phyloP scores from a whole-genome alignment of 345 rosid genomes.

The Camelina neglecta region DNA sequence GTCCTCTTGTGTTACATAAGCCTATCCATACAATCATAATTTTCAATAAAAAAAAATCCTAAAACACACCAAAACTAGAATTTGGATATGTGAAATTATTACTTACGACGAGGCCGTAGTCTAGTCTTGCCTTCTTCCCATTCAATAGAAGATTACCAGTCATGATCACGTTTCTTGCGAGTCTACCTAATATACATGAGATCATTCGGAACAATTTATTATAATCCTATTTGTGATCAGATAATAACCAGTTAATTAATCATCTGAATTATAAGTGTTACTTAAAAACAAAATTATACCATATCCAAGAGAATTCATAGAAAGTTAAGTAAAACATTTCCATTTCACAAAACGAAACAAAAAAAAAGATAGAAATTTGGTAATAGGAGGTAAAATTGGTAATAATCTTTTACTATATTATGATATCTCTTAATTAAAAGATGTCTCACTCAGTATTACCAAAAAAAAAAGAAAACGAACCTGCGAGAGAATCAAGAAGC shows the following conservation, averaged over 20 bases:
- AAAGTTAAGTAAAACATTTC: neutral
- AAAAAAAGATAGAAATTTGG: neutral
- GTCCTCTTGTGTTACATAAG: slow-evolving; percentile 83
- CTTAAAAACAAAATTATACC: neutral
- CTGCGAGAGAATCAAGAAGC: slow-evolving; percentile 89
- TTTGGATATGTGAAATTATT: neutral
- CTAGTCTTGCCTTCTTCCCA: slow-evolving; percentile 81
- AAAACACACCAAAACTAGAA: neutral
- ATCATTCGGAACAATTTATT: slow-evolving; percentile 1
- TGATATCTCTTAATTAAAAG: neutral
- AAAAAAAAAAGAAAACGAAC: slow-evolving; percentile 40
- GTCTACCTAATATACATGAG: slow-evolving; percentile 70
- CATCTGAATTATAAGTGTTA: neutral
- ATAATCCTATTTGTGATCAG: neutral
- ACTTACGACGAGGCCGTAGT: slow-evolving; percentile 75
- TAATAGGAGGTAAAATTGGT: neutral
- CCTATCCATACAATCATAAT: slow-evolving; percentile 21
- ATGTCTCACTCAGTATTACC: slow-evolving; percentile 1
- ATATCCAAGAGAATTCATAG: neutral
- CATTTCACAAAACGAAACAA: slow-evolving; percentile 6
- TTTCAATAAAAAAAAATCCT: neutral
- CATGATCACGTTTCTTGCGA: slow-evolving; percentile 90
- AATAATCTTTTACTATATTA: neutral
- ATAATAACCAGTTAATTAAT: neutral
- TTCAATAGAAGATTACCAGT: slow-evolving; percentile 86